Evolutionary conservation across 768 basidiomycete species (phyloP).

Genomic region (Leccinum imitatum): DNA sequence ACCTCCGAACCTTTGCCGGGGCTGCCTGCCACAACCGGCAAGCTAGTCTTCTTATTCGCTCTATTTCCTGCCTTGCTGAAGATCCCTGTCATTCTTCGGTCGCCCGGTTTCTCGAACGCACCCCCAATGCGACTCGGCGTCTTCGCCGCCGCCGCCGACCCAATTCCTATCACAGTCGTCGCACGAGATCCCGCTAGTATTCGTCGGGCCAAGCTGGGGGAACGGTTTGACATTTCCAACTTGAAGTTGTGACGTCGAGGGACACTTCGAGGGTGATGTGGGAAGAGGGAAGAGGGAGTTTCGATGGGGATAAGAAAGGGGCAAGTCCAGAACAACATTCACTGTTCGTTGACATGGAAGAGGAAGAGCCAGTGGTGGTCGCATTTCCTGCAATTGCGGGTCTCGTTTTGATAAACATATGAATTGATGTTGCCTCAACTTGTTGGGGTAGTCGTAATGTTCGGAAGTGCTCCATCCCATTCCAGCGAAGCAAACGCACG

Average conservation of each 20-base stretch:
- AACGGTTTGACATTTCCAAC: conserved; percentile 3
- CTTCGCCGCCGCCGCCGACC: conserved; percentile 3
- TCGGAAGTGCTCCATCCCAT: no score
- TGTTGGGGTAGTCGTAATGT: no score
- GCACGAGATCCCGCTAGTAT: conserved; percentile 12
- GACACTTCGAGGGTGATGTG: conserved; percentile 19
- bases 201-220: conserved; percentile 6
- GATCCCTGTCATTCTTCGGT: conserved; percentile 19
- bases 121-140: conserved; percentile 7
- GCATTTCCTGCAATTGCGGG: neutral
- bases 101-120: neutral
- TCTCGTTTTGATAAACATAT: conserved; percentile 21
- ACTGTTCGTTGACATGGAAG: conserved; percentile 8
- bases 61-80: conserved; percentile 26
- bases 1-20: conserved; percentile 41
- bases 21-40: conserved; percentile 47
- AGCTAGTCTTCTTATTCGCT: conserved; percentile 42
- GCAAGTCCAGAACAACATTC: conserved; percentile 9
- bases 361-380: neutral
- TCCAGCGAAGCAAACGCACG: no score
- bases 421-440: conserved; percentile 17
- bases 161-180: conserved; percentile 15
- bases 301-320: conserved; percentile 26
- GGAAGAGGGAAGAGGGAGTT: conserved; percentile 25
- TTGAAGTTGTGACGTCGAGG: conserved; percentile 5